Evolutionary conservation across 768 basidiomycete genomes (phyloP), one percentile per base, ranked within the genome.

Genomic region (Russula dissimulans): DNA sequence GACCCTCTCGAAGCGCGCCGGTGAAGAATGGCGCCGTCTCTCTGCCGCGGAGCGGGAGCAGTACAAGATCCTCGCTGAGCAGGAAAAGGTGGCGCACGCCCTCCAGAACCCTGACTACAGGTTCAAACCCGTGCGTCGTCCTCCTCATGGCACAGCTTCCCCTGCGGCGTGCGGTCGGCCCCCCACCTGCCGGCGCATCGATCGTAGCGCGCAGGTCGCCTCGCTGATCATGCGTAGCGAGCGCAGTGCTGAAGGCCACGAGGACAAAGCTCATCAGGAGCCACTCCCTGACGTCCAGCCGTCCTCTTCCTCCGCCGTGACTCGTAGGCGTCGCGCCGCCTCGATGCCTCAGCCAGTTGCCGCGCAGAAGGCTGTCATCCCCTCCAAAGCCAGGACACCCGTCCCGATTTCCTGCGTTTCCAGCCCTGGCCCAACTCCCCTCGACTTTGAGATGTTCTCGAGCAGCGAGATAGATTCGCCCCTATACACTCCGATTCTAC

Each of bases 1-100:
- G 69, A 78, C 81, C 1, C 78, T 92, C 42, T 89, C 86, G n/a
- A 86, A 86, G 66, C 79, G 87, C 49, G 90, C 89, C 0, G 85
- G 81, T 0, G 84, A 85, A 54, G 84, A 86, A 34, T 94, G 91
- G 91, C 78, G 77, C 42, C 73, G 78, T 59, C 76, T 91, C 14
- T 62, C 79, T 0, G 58, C 67, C 0, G 74, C 76, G 45, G 80
- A 82, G 56, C 80, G 73, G 62, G 69, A 77, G 17, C 73, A 70
- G 56, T 89, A 76, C 75, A 77, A 78, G 66, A 66, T 69, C 8
- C 73, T 79, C n/a, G 85, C 87, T 1, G 78, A 79, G 43, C 64
- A 70, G 60, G 84, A 85, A 74, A 78, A 78, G 57, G 74, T 74
- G 53, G 78, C 81, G 59, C 87, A 89, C 59, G 77, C 78, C 9